Conservation (phyloP, 176 grass and related monocot genomes). For the Oryza meridionalis region DNA sequence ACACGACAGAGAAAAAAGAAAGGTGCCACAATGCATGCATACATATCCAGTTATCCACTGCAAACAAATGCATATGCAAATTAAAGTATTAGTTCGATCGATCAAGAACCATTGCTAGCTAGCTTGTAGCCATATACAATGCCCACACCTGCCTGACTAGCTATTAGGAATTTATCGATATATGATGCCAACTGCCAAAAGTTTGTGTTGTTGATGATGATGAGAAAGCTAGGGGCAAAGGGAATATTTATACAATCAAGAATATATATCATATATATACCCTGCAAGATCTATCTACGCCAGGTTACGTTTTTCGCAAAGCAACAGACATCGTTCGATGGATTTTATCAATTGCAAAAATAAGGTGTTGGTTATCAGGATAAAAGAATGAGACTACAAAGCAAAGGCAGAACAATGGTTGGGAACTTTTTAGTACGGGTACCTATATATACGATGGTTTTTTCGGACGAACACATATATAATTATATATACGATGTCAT, state of each 20-base stretch:
- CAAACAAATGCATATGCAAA: neutral
- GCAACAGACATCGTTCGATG: neutral
- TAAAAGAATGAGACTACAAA: too few species aligned
- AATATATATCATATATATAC: neutral
- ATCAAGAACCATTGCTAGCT: neutral
- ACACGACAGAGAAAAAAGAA: neutral
- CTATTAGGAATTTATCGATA: neutral
- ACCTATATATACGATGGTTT: too few species aligned
- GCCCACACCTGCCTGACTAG: neutral
- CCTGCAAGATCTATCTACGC: neutral
- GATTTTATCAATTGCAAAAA: neutral
- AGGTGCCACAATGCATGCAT: neutral
- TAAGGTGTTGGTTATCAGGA: too few species aligned
- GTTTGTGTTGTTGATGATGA: neutral
- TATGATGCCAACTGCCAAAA: neutral
- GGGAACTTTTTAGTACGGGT: too few species aligned
- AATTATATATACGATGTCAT: too few species aligned
- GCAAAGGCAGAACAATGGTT: too few species aligned
- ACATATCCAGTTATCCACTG: neutral
- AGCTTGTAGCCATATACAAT: neutral
- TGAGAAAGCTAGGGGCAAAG: neutral
- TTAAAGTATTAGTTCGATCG: neutral
- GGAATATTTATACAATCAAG: neutral
- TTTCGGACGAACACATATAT: too few species aligned
- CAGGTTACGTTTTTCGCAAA: neutral